Evolutionary conservation across 2,329 filamentous ascomycete species (phyloP), one percentile per base, ranked within the genome.

Genomic region (Xylariaceae sp.): DNA sequence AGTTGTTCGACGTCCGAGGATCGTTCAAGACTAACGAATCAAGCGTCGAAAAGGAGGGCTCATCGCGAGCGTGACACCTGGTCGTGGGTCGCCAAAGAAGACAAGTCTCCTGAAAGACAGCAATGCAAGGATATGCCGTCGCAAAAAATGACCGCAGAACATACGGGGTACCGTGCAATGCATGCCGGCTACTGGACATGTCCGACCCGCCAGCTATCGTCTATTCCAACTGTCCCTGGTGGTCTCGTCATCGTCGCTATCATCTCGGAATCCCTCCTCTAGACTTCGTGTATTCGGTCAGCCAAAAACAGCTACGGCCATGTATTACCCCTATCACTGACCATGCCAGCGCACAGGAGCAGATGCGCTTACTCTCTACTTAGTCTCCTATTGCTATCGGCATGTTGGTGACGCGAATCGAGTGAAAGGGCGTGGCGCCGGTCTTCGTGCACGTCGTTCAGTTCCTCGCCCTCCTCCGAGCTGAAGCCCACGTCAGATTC

Each of bases 191-290:
- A 30, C 9, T 37, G 50, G 37, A 48, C 34, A 44, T 34, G 44
- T 23, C 30, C 34, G 17, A 23, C 30, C 18, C 6, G 49, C 45
- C 56, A 61, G 67, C 55, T 64, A 61, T 48, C 66, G 55, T 50
- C 54, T 61, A 6, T 56, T 61, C 52, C 63, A 64, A 15, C 53
- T 55, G 18, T 66, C 60, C 11, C 68, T 62, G 30, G 68, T 71
- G 57, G 23, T 30, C 23, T 86, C 83, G 44, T 87, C 84, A 55
- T 88, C 84, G 58, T 88, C 85, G 69, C 87, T 89, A 66, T 89
- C 86, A 71, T 90, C 88, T 74, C 84, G 83, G 70, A 90, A 90
- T 0, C 87, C 88, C 68, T 88, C 82, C 72, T 93, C 89, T 55
- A 93, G 73, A 67, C 78, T 80, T 65, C 39, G 62, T 62, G 18